phyloP scores from a whole-genome alignment of 208 protist genomes.

The Crithidia sp. region DNA sequence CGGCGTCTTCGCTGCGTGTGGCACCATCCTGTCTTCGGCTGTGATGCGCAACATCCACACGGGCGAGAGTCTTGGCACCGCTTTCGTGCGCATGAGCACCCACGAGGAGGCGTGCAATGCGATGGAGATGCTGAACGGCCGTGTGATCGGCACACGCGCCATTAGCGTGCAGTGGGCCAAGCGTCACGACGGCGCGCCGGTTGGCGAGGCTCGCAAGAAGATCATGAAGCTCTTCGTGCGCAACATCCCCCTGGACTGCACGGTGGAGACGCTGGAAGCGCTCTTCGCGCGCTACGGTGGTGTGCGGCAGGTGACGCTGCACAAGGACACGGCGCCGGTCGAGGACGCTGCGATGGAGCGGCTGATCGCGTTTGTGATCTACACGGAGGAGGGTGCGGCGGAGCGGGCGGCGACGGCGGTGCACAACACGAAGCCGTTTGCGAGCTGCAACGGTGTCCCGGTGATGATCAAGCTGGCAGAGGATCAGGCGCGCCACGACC shows the following conservation, averaged over 20 bases:
- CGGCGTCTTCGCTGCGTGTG: conserved; percentile 44
- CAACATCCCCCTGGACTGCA: conserved; percentile 69
- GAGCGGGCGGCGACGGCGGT: conserved; percentile 54
- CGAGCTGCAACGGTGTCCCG: conserved; percentile 46
- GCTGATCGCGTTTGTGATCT: conserved; percentile 84
- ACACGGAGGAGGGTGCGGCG: conserved; percentile 56
- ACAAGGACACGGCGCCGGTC: conserved; percentile 71
- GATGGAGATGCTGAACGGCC: conserved; percentile 53
- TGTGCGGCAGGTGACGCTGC: conserved; percentile 61
- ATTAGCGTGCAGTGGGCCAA: conserved; percentile 85
- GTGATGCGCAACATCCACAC: conserved; percentile 90
- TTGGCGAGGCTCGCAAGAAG: conserved; percentile 63
- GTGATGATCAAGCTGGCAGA: conserved; percentile 71
- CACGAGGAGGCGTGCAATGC: conserved; percentile 65
- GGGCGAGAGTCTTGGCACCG: conserved; percentile 79
- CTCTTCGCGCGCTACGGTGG: conserved; percentile 56
- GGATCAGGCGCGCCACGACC: conserved; percentile 6
- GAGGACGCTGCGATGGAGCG: conserved; percentile 48
- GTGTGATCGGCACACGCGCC: conserved; percentile 2
- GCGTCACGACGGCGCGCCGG: conserved; percentile 69
- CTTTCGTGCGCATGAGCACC: conserved; percentile 78
- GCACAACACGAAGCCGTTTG: conserved; percentile 64
- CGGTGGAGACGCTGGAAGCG: conserved; percentile 31
- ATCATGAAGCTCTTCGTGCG: conserved; percentile 86
- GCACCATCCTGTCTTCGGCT: conserved; percentile 56